phyloP scores from a whole-genome alignment of 148 eudicot genomes.

The Cornus controversa region DNA sequence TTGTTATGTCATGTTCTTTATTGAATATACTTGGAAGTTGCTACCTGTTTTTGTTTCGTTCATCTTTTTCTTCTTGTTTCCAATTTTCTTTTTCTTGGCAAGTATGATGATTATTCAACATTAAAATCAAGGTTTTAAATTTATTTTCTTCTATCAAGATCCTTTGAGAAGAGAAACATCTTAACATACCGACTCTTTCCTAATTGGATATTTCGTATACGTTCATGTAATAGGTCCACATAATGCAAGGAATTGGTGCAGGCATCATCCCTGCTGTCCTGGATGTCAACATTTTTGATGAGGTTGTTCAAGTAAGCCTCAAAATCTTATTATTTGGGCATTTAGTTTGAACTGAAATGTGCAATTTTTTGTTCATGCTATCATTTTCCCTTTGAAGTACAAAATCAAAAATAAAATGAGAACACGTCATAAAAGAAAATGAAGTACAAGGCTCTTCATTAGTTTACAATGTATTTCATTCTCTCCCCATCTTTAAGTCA shows the following conservation, averaged over 20 bases:
- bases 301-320: slow-evolving; percentile 58
- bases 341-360: slow-evolving; percentile 9
- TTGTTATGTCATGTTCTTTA: too few species aligned
- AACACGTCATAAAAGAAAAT: too few species aligned
- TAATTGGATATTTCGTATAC: neutral
- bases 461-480: too few species aligned
- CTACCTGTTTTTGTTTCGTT: neutral
- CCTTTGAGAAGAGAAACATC: neutral
- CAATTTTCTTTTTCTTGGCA: too few species aligned
- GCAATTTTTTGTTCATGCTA: too few species aligned
- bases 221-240: slow-evolving; percentile 50
- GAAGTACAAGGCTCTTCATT: too few species aligned
- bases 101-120: neutral
- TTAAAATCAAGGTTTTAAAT: neutral
- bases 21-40: neutral
- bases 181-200: too few species aligned
- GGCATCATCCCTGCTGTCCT: slow-evolving; percentile 57
- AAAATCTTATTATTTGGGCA: neutral
- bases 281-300: slow-evolving; percentile 57
- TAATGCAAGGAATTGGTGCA: slow-evolving; percentile 87
- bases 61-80: neutral
- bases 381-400: too few species aligned
- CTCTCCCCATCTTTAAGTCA: too few species aligned
- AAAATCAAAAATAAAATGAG: too few species aligned
- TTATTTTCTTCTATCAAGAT: neutral